Evolutionary conservation across 495 filamentous ascomycete genomes (phyloP), one percentile per base, ranked within the genome.

Genomic region (Mytilinidion resinicola): DNA sequence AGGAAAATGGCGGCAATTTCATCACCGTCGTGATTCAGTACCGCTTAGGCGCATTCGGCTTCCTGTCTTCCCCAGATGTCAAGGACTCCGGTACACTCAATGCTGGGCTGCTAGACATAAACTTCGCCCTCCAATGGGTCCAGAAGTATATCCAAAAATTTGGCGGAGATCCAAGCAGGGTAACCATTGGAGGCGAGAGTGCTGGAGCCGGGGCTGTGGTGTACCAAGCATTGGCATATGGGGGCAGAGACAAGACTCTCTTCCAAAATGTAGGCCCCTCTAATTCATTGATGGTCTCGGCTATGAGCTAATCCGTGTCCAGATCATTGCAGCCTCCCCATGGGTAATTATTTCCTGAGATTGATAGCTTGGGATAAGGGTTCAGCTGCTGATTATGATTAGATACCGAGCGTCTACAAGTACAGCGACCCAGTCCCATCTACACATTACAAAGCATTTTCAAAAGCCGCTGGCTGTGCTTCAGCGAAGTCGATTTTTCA

Each of bases 221-320:
- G 75, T 69, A 79, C 20, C 79, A 80, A 51, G 55, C 73, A 12
- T 76, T 79, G 71, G 77, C 78, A 3, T 80, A 77, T 65, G 79
- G 79, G 5, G 76, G 79, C 34, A 70, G 63, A 17, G 62, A 74
- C 14, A 70, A 72, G 1, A 67, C 53, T 10, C 56, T 75, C 1
- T 76, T 78, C 61, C 56, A 59, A 30, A 75, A 75, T 48, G 70
- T 71, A 62, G 36, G 62, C 12, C 25, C 21, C 42, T 33, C 15
- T 25, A 6, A 9, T 14, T 9, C 46, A 6, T 19, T 25, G 6
- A n/a, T 25, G 14, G 21, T 49, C 19, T 49, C 6, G 12, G 11
- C 11, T 19, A 14, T 20, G 4, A 30, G 11, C 35, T 30, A 30
- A 56, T 15, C 12, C 56, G 21, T 14, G 36, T 53, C 17, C 17